Evolutionary conservation across 352 stramenopile species (phyloP), one percentile per base, ranked within the genome.

Genomic region (Elongisporangium senticosum): DNA sequence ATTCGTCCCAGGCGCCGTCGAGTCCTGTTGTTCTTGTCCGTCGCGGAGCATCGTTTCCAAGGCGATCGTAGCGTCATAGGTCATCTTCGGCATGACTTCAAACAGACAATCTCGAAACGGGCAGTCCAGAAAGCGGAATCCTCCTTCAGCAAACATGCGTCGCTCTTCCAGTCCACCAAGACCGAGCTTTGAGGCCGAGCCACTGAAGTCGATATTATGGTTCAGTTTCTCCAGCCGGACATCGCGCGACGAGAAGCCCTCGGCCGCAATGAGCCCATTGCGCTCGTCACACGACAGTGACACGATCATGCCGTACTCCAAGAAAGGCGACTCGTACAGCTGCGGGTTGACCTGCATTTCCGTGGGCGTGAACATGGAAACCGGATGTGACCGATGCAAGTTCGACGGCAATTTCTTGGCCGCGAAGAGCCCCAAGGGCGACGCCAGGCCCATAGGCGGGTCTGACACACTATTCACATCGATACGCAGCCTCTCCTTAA

Each of bases 71-170:
- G 81, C 73, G 40, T 91, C 81, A 19, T 88, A 91, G 19, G 64
- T 84, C 81, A 89, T 89, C 51, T 87, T 87, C 2, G 81, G 81
- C 8, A 90, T 69, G 21, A 90, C 62, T 53, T 89, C 79, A 33
- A 91, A 91, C 53, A 89, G 55, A 20, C 82, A 89, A 55, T 91
- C 79, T 24, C 72, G 73, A 56, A 79, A 88, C 15, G 79, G 66
- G 53, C 82, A 86, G 49, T 56, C 59, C n/a, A 85, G 54, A 21
- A 83, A 58, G 7, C 72, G 61, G 23, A 79, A 69, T 2, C 68
- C 63, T 51, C 71, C 64, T 7, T 75, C 62, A 0, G 63, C 63
- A 60, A 79, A 77, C 39, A 72, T 52, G 22, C 68, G 67, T 14
- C 65, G 67, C 48, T 85, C 75, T 14, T 85, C 76, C 15, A 63